Evolutionary conservation across 2,329 filamentous ascomycete genomes (phyloP), one percentile per base, ranked within the genome.

Genomic region (Cladophialophora yegresii): DNA sequence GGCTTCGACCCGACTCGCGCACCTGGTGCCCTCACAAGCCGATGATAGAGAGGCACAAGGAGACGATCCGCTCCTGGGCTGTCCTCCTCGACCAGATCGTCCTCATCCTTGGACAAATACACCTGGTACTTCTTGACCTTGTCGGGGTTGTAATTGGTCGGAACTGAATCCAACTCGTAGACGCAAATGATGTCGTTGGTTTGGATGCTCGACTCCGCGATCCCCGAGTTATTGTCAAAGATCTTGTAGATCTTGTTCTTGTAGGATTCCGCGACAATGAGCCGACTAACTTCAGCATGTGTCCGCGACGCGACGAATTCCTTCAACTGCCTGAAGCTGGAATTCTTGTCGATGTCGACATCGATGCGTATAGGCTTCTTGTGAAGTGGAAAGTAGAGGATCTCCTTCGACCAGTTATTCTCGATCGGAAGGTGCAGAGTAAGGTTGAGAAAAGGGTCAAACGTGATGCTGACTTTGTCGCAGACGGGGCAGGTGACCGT

Each of bases 391-490:
- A 91, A 89, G 75, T 90, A 97, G 61, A 85, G 88, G 70, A 98
- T 81, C 0, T 84, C 82, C 69, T 89, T 89, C 64, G 81, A 83
- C 89, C 92, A 96, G 51, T 91, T 84, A 69, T 89, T 92, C 75
- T 95, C 89, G 61, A 96, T 86, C 0, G 95, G 95, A 36, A 99
- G 81, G 63, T 96, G 95, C 26, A 99, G 81, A 0, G 95, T 97
- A 64, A 99, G 80, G 69, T 96, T 95, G 76, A 92, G 97, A 82
- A 96, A 99, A 0, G 95, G 95, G 75, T 99, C 95, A 73, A 99
- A 99, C 0, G 95, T 98, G 72, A 99, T 96, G 84, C 93, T 97
- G 77, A 98, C 90, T 79, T 98, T 99, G 71, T 89, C 85, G 76
- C 95, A 99, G 7, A 84, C 85, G 0, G 95, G 95, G 74, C 95